Conservation (phyloP, 108 stramenopile genomes). For the Nannochloropsis gaditana region DNA sequence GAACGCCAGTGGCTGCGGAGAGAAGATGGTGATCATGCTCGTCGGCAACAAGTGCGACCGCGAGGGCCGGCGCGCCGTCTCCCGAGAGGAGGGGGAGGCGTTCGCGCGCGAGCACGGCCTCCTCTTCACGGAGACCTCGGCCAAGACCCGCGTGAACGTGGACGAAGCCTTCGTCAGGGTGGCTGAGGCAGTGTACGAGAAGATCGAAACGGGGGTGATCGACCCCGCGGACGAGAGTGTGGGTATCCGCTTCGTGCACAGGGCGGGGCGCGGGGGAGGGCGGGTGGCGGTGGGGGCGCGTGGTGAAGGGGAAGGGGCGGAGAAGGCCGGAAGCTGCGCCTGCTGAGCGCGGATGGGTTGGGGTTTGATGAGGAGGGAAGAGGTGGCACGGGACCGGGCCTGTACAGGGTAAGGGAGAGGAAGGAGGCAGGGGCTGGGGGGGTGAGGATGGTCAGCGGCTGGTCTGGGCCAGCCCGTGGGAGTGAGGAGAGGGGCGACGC, state of each 20-base stretch:
- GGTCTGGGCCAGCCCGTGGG: too few species aligned
- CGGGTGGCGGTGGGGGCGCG: neutral
- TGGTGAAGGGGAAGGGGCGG: neutral
- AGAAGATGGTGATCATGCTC: conserved; percentile 46
- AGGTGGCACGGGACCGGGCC: too few species aligned
- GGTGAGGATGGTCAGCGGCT: too few species aligned
- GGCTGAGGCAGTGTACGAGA: conserved; percentile 26
- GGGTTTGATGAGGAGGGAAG: too few species aligned
- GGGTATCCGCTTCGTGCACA: neutral
- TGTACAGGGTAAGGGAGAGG: too few species aligned
- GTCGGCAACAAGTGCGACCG: conserved; percentile 57
- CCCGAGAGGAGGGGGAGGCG: conserved; percentile 45
- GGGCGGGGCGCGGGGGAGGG: neutral
- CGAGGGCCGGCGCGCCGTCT: conserved; percentile 43
- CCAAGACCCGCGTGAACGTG: conserved; percentile 26
- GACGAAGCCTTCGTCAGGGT: conserved; percentile 36
- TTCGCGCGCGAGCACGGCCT: conserved; percentile 49
- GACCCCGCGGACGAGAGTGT: conserved; percentile 5
- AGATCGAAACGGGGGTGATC: conserved; percentile 13
- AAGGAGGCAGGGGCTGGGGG: too few species aligned
- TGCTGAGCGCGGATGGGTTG: neutral
- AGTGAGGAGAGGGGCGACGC: too few species aligned
- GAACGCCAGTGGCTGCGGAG: conserved; percentile 43
- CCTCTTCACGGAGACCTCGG: conserved; percentile 48
- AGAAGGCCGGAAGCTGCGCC: neutral